Conservation (phyloP, 2,329 filamentous ascomycete species). For the Pseudopithomyces maydicus region DNA sequence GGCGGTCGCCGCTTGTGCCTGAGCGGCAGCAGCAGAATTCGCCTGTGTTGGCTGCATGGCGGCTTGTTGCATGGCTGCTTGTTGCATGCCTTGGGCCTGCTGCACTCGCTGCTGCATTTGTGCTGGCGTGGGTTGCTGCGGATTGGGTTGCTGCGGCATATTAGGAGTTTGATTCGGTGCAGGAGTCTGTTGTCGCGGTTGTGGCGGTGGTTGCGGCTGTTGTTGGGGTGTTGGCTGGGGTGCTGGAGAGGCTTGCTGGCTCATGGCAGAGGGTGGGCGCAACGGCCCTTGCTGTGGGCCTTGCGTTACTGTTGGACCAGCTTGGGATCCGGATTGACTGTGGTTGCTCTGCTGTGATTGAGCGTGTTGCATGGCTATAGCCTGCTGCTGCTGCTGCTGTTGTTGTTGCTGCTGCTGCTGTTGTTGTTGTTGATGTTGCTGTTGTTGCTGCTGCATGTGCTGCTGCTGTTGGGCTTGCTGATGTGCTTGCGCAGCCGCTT, state of each 20-base stretch:
- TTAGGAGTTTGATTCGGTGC: slow-evolving; percentile 42
- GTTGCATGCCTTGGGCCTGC: slow-evolving; percentile 24
- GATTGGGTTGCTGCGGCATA: slow-evolving; percentile 35
- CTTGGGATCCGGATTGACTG: slow-evolving; percentile 49
- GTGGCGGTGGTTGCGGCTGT: slow-evolving; percentile 47
- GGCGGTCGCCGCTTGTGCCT: slow-evolving; percentile 25
- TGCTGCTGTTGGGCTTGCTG: slow-evolving; percentile 51
- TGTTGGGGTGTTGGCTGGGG: slow-evolving; percentile 43
- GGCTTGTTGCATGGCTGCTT: slow-evolving; percentile 33
- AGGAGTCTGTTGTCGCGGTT: slow-evolving; percentile 52
- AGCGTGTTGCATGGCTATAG: slow-evolving; percentile 54
- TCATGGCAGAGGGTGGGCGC: slow-evolving; percentile 46
- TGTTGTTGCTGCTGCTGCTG: slow-evolving; percentile 52
- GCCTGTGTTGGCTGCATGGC: slow-evolving; percentile 21
- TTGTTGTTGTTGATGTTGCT: slow-evolving; percentile 29
- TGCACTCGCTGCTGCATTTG: slow-evolving; percentile 23
- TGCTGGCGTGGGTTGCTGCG: slow-evolving; percentile 39
- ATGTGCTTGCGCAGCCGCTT: slow-evolving; percentile 44
- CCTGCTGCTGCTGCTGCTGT: slow-evolving; percentile 50
- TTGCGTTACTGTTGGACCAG: slow-evolving; percentile 40
- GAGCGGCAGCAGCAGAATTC: slow-evolving; percentile 17
- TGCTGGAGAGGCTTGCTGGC: slow-evolving; percentile 46
- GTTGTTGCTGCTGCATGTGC: slow-evolving; percentile 43
- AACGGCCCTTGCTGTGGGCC: slow-evolving; percentile 42
- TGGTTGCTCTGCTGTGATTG: slow-evolving; percentile 56